Evolutionary conservation across 345 rosid species (phyloP), one percentile per base, ranked within the genome.

Genomic region (Pugionium dolabratum): DNA sequence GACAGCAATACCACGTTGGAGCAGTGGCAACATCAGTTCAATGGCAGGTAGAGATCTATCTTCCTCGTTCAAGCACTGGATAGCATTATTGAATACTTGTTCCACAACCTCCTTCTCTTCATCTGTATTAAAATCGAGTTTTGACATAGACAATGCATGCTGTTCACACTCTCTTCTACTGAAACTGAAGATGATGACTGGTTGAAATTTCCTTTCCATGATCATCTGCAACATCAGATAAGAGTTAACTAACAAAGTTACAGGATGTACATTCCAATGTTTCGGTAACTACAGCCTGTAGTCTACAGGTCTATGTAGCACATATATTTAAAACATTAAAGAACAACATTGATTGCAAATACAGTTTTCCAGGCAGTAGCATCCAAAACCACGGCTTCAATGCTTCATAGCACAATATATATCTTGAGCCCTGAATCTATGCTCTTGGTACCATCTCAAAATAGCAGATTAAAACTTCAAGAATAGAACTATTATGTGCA

Each of bases 111-210:
- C 86, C 75, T 88, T 94, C 72, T 94, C 97, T 60, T 88, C 99
- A 47, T 79, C 78, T 47, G 92, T 83, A 81, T 90, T 90, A 76
- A 90, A 94, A 81, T 94, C 97, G 62, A 94, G 99, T 81, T 88
- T 94, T 52, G 96, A 84, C 97, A 94, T 90, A 51, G 95, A 94
- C 91, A 90, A 82, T 42, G 99, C 99, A 80, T 90, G 95, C 54
- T 94, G 90, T 71, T 94, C 99, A 65, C 96, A 88, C 72, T 90
- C 99, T 78, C 99, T 87, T 81, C 97, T 88, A 81, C 99, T 94
- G 79, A 94, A 94, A 83, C 97, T 94, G 79, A 94, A 94, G 74
- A 90, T 90, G 73, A 94, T 90, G 70, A 94, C 97, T 8, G 99
- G 99, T 60, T 94, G 86, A 81, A 90, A 90, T 65, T 86, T 84